These are phyloP conservation scores for Astathelohania contejeani DNA, from an alignment of 371 early-diverging fungal species.

Conservation along the genomic window DNA sequence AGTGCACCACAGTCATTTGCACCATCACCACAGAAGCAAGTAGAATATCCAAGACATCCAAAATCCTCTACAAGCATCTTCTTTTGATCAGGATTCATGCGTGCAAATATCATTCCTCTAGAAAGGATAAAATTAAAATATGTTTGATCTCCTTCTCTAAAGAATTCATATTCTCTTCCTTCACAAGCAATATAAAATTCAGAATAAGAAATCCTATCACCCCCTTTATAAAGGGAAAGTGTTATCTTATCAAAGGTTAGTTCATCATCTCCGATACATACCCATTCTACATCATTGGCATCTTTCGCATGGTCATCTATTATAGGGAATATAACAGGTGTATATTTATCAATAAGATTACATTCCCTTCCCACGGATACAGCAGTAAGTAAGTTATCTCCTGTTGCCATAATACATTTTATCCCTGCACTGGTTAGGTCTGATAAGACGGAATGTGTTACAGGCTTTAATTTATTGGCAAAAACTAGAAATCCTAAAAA, in stretches of 20 bases:
- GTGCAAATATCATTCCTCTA: conserved; percentile 60
- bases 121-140: conserved; percentile 18
- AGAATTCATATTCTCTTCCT: conserved; percentile 47
- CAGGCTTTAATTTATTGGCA: conserved; percentile 87
- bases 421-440: conserved; percentile 70
- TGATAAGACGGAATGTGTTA: conserved; percentile 62
- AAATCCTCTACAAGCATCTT: conserved; percentile 42
- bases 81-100: conserved; percentile 97
- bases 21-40: conserved; percentile 72
- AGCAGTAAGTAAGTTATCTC: conserved; percentile 89
- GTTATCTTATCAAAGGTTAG: conserved; percentile 46
- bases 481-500: conserved; percentile 90
- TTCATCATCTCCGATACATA: conserved; percentile 41
- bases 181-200: conserved; percentile 50
- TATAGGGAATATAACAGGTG: conserved; percentile 47
- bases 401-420: conserved; percentile 90
- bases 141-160: conserved; percentile 16
- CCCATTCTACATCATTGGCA: conserved; percentile 40
- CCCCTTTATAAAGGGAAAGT: conserved; percentile 38
- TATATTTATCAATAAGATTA: conserved; percentile 56
- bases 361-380: conserved; percentile 80
- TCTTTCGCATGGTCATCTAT: conserved; percentile 17
- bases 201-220: conserved; percentile 31
- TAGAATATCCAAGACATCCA: conserved; percentile 14
- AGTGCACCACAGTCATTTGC: conserved; percentile 98